Conservation (phyloP, 139 green algal genomes). For the Chlamydomonas incerta region DNA sequence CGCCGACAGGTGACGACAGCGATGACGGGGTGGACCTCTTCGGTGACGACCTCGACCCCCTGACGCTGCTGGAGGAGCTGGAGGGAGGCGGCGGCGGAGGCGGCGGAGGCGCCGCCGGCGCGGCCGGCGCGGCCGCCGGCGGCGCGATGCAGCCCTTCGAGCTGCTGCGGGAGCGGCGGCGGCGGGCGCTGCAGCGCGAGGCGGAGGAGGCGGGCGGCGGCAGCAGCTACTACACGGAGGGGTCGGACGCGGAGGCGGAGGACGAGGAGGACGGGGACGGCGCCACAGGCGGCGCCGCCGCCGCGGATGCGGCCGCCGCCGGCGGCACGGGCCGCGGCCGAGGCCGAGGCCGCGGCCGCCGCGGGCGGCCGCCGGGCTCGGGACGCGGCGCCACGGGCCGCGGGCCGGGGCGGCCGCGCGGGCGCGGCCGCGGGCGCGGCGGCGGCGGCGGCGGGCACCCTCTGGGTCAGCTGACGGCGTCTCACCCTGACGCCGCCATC, state of each 20-base stretch:
- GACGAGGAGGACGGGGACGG: conserved; percentile 6
- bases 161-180: conserved; percentile 51
- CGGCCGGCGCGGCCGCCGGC: background rate
- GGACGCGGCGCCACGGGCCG: background rate
- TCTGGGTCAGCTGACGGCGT: background rate
- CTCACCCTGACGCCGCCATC: background rate
- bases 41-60: conserved; percentile 53
- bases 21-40: conserved; percentile 54
- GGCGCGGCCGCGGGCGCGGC: background rate
- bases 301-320: background rate
- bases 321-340: background rate
- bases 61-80: conserved; percentile 65
- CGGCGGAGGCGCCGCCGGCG: background rate
- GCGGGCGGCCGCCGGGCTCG: background rate
- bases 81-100: conserved; percentile 11
- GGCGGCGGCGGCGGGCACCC: background rate
- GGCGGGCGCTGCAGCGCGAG: background rate
- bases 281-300: background rate
- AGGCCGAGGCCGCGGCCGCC: background rate
- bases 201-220: background rate
- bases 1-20: conserved; percentile 27
- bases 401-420: background rate
- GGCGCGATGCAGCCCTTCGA: conserved; percentile 58
- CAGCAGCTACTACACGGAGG: background rate
- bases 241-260: background rate